Base-by-base conservation (phyloP, 768 basidiomycete genomes). In the Candolleomyces efflorescens region DNA sequence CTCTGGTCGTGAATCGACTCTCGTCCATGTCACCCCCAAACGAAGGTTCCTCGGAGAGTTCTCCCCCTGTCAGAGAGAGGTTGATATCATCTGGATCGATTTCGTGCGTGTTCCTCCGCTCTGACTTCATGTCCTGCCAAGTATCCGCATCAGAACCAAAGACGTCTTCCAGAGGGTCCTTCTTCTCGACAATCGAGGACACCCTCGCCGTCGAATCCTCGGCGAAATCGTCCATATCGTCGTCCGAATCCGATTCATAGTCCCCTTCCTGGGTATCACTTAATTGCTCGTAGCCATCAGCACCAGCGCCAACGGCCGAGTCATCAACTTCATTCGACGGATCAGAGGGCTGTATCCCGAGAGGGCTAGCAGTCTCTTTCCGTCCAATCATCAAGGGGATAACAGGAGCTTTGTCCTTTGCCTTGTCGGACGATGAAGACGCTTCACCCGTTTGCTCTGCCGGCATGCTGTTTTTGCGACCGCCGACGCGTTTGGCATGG, bases 61-160 rank as follows among this genome's bases (percentile, higher is more conserved):
- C 75, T 2, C 72, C 71, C 26, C 74, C 79, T 57, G 80, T 80
- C 46, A 86, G 68, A 15, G 82, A 79, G 9, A 86, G 74, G 22
- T 82, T 68, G 41, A 83, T 78, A 41, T 83, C 68, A 60, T 84
- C 77, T 1, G 80, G 78, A 64, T 82, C 75, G 36, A 62, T 24
- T 32, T 58, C 56, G 9, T 66, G 58, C 58, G 62, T 69, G 64
- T 59, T 69, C 62, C 63, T 54, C 55, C 44, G 57, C 58, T 60
- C 59, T 22, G 56, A 69, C 41, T 73, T 82, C 50, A 87, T 74
- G 52, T 82, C 81, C 57, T 75, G 73, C 85, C 86, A 86, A 0
- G 81, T 78, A 61, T 86, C 81, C 60, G 75, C 81, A 66, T 87
- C 86, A n/a, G 78, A 77, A 47, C 86, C 84, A 70, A 87, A 87